Evolutionary conservation across 2,329 filamentous ascomycete species (phyloP), one percentile per base, ranked within the genome.

Genomic region (Cryoendolithus antarcticus): DNA sequence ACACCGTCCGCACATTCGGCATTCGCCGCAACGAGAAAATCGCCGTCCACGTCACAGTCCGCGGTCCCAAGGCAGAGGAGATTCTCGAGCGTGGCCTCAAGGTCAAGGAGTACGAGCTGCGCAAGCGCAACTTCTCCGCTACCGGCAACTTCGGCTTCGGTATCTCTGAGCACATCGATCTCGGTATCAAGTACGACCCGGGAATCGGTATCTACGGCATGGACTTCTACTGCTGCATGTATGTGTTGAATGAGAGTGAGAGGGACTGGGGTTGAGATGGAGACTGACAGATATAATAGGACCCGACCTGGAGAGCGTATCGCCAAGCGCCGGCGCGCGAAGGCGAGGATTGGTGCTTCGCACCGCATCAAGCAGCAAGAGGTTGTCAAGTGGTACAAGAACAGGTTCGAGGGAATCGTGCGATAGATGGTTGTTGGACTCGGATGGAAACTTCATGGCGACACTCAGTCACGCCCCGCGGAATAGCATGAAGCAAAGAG

Each of bases 11-110:
- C 75, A 96, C 89, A 65, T 98, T 98, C 72, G 91, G 91, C 82
- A 98, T 98, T 80, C 89, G 91, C 70, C 89, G 91, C 86, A 98
- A 98, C 83, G 91, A 98, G 71, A 96, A 95, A 84, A 98, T 98
- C 64, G 75, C 91, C 56, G 91, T 98, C 58, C 91, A 98, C 77
- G 91, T 98, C 66, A 98, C 91, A 65, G 88, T 98, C 73, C 91
- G 91, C 67, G 91, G 91, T 65, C 88, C 91, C 71, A 95, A 85
- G 82, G 91, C 91, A 50, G 91, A 98, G 80, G 91, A 98, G 74
- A 98, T 98, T 63, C 82, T 98, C 65, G 91, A 98, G 85, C 89
- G 91, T 79, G 91, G 91, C 67, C 83, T 98, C 67, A 98, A 98
- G 82, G 91, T 98, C 80, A 98, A 98, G 86, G 91, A 98, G 75